Conservation (phyloP, 768 basidiomycete species). For the Lactarius evosmus region DNA sequence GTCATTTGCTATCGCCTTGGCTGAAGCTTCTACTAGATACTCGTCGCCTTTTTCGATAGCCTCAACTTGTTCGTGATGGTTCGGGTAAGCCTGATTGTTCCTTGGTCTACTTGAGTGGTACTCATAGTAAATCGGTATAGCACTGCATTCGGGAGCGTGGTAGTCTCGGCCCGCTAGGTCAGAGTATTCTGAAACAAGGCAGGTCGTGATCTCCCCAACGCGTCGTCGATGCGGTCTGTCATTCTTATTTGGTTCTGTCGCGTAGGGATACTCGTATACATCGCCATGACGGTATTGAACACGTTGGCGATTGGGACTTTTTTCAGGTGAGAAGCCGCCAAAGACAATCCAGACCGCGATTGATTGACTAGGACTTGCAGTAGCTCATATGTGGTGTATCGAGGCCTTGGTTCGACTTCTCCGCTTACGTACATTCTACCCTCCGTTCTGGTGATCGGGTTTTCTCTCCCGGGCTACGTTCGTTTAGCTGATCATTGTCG, state of each 20-base stretch:
- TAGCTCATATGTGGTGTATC: conserved; percentile 1
- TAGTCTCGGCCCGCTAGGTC: conserved; percentile 15
- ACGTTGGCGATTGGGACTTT: conserved; percentile 20
- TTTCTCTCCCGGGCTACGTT: not conserved
- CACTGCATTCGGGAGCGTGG: conserved; percentile 21
- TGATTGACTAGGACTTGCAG: not conserved
- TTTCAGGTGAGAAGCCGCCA: conserved; percentile 11
- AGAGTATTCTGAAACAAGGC: conserved; percentile 25
- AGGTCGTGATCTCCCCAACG: conserved; percentile 1
- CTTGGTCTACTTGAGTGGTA: not conserved
- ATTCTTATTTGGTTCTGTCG: not conserved
- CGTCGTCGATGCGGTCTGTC: not conserved
- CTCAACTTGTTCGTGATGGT: conserved; percentile 18
- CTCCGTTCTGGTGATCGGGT: conserved; percentile 14
- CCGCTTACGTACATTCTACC: conserved; percentile 23
- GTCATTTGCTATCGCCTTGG: not conserved
- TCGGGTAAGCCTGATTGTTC: not conserved
- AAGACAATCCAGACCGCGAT: not conserved
- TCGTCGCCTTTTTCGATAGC: conserved; percentile 15
- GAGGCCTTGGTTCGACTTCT: conserved; percentile 13
- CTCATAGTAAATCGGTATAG: not conserved
- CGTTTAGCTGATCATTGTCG: not conserved
- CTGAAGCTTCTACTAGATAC: conserved; percentile 2
- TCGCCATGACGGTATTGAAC: conserved; percentile 24
- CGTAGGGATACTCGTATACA: conserved; percentile 23